Base-by-base conservation (phyloP, 352 stramenopile genomes). In the Achlya hypogyna region DNA sequence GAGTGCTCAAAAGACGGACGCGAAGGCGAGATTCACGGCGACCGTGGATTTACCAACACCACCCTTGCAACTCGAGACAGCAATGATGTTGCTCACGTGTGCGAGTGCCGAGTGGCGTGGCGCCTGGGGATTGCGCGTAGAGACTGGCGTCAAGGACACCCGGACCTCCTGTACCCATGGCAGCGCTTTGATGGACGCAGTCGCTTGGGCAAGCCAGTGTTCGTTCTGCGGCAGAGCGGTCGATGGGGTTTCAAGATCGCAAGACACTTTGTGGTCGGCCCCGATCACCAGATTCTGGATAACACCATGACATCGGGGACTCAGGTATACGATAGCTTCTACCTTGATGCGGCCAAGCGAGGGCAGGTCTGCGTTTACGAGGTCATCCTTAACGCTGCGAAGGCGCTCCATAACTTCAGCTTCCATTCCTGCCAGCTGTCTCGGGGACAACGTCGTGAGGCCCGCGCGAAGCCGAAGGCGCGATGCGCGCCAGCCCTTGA, bases 1-100 rank as follows among this genome's bases (percentile, higher is more conserved):
- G 9, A 60, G 25, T 4, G 53, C 43, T 32, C 4, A 52, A n/a
- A 29, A 49, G 10, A 5, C 35, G 12, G 51, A 86, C 84, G 87
- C 88, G 71, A 97, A 99, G 4, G 97, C 97, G 1, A 99, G 79
- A 72, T 99, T 99, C 18, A 99, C 96, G 9, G 97, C 89, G n/a
- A 98, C 98, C 0, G 97, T 99, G 14, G 91, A 98, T 74, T 99
- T 99, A 54, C 97, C 97, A 1, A 99, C 97, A 34, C 97, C 97
- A 25, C 97, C 97, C 74, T 98, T 98, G 79, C 93, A 97, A 71
- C 89, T 97, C 22, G 84, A 95, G 28, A 96, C 88, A 12, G 87
- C 88, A 60, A 96, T 91, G 66, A 96, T 91, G 63, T 96, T 86
- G 47, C 79, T 77, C 20, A 96, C 86, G 43, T 90, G 88, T 40